phyloP scores from a whole-genome alignment of 2,329 filamentous ascomycete genomes.

The Fusarium brevicatenulatum region DNA sequence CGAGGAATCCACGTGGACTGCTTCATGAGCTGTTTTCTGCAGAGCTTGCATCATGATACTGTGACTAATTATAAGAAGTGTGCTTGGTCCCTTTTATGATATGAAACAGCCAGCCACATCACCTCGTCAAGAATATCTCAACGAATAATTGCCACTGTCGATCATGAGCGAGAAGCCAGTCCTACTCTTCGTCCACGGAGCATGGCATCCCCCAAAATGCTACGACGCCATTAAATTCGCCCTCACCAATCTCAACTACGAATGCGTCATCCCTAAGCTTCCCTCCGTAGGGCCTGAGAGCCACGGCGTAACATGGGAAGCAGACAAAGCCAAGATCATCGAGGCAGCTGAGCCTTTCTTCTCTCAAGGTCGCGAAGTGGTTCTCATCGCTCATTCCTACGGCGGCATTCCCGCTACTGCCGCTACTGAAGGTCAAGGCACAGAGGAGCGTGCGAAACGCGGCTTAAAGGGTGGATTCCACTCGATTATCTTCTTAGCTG shows the following conservation, averaged over 20 bases:
- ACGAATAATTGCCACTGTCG: too few relatives aligned
- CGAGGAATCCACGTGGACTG: not conserved
- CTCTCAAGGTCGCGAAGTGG: not conserved
- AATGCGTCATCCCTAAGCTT: not conserved
- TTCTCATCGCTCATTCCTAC: slow-evolving; percentile 21
- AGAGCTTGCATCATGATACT: not conserved
- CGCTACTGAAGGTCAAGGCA: slow-evolving; percentile 1
- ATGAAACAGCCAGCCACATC: not conserved
- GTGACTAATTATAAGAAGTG: not conserved
- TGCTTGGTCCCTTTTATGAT: not conserved
- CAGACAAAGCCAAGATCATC: slow-evolving; percentile 2
- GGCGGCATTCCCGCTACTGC: slow-evolving; percentile 19
- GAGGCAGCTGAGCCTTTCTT: slow-evolving; percentile 7
- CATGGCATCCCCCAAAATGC: slow-evolving; percentile 23
- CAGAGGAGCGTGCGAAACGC: not conserved
- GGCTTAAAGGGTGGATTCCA: slow-evolving; percentile 6
- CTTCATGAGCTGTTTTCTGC: not conserved
- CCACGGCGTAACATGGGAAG: slow-evolving; percentile 17
- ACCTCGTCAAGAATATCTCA: not conserved
- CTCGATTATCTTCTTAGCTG: slow-evolving; percentile 11
- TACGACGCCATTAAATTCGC: slow-evolving; percentile 3
- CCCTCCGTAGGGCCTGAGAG: slow-evolving; percentile 2
- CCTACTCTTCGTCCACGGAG: slow-evolving; percentile 17
- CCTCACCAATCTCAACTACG: not conserved
- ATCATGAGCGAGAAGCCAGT: not conserved